Evolutionary conservation across 768 basidiomycete species (phyloP).

Genomic region (Mrakia blollopis): DNA sequence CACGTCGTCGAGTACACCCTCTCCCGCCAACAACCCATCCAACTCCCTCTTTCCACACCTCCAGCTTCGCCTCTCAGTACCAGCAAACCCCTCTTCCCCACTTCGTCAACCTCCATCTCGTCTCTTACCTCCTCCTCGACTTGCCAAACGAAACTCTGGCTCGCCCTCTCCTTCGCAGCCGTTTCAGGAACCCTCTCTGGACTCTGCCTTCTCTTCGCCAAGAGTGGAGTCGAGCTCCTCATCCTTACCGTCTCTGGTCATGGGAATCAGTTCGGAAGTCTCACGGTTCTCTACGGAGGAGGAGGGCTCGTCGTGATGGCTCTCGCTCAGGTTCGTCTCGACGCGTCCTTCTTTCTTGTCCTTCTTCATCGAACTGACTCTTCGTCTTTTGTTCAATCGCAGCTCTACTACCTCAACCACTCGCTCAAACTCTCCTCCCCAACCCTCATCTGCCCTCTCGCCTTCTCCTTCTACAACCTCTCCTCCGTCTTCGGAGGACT

Average conservation of each 20-base stretch:
- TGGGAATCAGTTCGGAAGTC: slow-evolving; percentile 31
- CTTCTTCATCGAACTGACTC: neutral
- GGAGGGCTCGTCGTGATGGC: slow-evolving; percentile 25
- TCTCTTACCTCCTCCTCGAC: neutral
- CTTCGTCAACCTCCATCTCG: neutral
- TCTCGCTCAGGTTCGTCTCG: slow-evolving; percentile 23
- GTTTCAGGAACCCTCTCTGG: slow-evolving; percentile 83
- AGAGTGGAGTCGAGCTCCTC: slow-evolving; percentile 84
- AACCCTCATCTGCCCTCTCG: slow-evolving; percentile 52
- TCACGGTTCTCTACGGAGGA: slow-evolving; percentile 18
- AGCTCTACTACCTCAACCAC: slow-evolving; percentile 32
- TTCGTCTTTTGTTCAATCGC: neutral
- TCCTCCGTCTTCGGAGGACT: slow-evolving; percentile 86
- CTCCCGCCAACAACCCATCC: slow-evolving; percentile 33
- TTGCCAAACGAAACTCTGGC: slow-evolving; percentile 43
- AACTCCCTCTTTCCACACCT: slow-evolving; percentile 31
- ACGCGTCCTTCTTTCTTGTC: neutral
- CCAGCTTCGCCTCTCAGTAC: slow-evolving; percentile 28
- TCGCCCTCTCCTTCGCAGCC: slow-evolving; percentile 81
- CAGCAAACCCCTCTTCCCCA: slow-evolving; percentile 36
- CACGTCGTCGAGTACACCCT: slow-evolving; percentile 67
- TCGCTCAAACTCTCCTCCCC: slow-evolving; percentile 26
- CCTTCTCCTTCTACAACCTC: slow-evolving; percentile 92
- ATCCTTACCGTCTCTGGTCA: slow-evolving; percentile 60
- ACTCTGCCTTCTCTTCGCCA: slow-evolving; percentile 88